Base-by-base conservation (phyloP, 345 rosid species). In the Gossypium australe region DNA sequence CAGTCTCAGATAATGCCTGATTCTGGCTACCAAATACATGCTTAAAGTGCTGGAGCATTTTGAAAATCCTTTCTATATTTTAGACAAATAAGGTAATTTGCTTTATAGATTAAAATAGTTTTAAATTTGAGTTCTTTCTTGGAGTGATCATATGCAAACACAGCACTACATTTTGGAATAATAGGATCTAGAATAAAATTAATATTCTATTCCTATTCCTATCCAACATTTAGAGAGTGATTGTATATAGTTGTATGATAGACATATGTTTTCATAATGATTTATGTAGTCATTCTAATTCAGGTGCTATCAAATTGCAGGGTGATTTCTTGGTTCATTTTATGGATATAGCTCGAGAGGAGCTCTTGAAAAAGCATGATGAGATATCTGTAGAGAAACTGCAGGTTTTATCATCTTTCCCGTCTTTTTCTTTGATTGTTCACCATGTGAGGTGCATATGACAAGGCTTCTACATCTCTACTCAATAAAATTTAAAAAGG, bases 321-420 rank as follows among this genome's bases (percentile, higher is more conserved):
- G 99, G 97, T 64, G 99, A 95, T 81, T 95, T 93, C 81, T 82
- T 95, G 89, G 98, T 95, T 81, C 99, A 91, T 81, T 95, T 95
- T 76, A 93, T 90, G 96, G 99, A 95, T 86, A 95, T 95, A 75
- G 89, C 99, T 78, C 88, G 97, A 75, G 98, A 95, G 67, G 98
- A 93, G 84, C 93, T 95, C 34, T 79, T 79, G 51, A 95, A 95
- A 83, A 91, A 87, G 79, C 86, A 80, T 63, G 90, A 89, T 74
- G 99, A 87, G 76, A 87, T 93, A 77, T 88, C 94, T 67, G 94
- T 86, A 72, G 99, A 93, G 84, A 95, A 91, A 83, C 85, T 95
- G 79, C 97, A 93, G 99, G 98, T 95, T 52, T 52, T 25, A 14
- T 20, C 16, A 7, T 52, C 14, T 70, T 8, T 24, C 9, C 48